Conservation (phyloP, 2,329 filamentous ascomycete genomes). For the Fusarium devonianum region DNA sequence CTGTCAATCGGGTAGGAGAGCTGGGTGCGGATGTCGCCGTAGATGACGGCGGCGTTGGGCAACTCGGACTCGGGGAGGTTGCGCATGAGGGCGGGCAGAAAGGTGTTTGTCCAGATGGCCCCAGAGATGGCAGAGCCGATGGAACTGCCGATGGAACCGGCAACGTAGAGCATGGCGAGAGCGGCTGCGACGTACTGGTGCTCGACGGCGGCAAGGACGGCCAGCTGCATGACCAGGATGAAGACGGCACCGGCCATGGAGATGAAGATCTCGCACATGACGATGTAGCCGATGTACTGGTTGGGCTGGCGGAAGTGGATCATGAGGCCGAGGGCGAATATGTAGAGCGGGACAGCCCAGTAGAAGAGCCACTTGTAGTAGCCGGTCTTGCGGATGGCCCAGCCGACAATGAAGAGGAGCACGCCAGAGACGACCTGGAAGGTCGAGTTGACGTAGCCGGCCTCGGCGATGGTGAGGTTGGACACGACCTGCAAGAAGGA, state of each 20-base stretch:
- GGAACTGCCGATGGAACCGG: conserved; percentile 54
- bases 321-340: conserved; percentile 56
- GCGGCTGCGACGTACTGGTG: conserved; percentile 61
- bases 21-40: conserved; percentile 46
- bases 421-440: conserved; percentile 61
- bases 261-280: conserved; percentile 63
- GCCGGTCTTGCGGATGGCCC: conserved; percentile 54
- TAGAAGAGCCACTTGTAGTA: conserved; percentile 58
- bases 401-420: conserved; percentile 57
- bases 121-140: conserved; percentile 54
- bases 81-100: conserved; percentile 45
- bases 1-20: conserved; percentile 51
- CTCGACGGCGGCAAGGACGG: conserved; percentile 62
- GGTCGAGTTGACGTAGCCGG: conserved; percentile 57
- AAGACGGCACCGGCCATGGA: conserved; percentile 62
- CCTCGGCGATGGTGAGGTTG: conserved; percentile 50
- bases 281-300: conserved; percentile 54
- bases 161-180: conserved; percentile 55
- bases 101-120: conserved; percentile 54
- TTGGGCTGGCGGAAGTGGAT: conserved; percentile 49
- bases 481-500: conserved; percentile 64
- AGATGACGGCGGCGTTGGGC: conserved; percentile 52
- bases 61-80: conserved; percentile 49
- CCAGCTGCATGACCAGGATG: conserved; percentile 62
- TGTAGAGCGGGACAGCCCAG: conserved; percentile 59